Conservation (phyloP, 1,284 basidiomycete species). For the Neolentinus lepideus region DNA sequence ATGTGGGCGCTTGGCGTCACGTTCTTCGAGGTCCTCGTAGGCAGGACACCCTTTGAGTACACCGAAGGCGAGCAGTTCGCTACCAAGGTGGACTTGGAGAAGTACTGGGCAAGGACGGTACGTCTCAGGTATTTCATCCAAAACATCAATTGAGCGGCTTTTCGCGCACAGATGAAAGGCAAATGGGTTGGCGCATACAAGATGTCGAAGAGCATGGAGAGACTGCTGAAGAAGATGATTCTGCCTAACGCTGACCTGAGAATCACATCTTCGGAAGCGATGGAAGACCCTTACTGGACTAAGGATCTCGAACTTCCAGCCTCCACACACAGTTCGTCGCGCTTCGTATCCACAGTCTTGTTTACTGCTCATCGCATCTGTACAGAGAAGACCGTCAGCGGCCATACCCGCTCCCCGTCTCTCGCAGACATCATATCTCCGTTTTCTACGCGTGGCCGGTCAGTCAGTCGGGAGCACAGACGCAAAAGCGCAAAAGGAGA, state of each 20-base stretch:
- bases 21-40: constrained; percentile 87
- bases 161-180: constrained; percentile 47
- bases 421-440: constrained; percentile 29
- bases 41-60: constrained; percentile 87
- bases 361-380: background rate
- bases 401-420: constrained; percentile 10
- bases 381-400: constrained; percentile 45
- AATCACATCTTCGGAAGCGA: constrained; percentile 56
- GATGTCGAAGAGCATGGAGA: constrained; percentile 61
- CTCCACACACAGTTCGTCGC: constrained; percentile 18
- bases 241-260: constrained; percentile 68
- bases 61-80: constrained; percentile 74
- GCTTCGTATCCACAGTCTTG: too few species aligned
- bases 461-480: constrained; percentile 3
- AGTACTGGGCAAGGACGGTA: constrained; percentile 79
- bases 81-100: constrained; percentile 77
- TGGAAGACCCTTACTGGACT: constrained; percentile 64
- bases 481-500: constrained; percentile 6
- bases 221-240: constrained; percentile 68
- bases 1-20: constrained; percentile 91
- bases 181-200: constrained; percentile 81
- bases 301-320: constrained; percentile 10
- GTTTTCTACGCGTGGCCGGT: constrained; percentile 16
- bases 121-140: constrained; percentile 1
- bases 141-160: background rate